phyloP scores from a whole-genome alignment of 2,329 filamentous ascomycete genomes.

The Epicoccum nigrum region DNA sequence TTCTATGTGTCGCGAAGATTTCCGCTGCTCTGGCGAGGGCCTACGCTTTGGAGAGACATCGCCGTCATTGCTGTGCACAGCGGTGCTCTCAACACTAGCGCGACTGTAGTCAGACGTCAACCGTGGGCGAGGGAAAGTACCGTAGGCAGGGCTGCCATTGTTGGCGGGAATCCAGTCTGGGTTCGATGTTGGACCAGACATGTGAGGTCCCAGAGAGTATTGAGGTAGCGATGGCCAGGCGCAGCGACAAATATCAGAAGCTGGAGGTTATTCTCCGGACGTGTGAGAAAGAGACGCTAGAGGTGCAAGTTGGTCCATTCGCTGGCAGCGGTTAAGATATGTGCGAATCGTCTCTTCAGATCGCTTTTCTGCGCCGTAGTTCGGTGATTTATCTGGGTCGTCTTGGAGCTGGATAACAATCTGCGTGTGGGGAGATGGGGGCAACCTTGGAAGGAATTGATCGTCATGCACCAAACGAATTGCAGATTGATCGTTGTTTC shows the following conservation, averaged over 20 bases:
- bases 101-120: constrained; percentile 21
- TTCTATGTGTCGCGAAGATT: constrained; percentile 38
- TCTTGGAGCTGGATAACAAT: background rate
- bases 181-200: constrained; percentile 38
- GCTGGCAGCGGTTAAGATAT: background rate
- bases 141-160: constrained; percentile 30
- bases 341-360: background rate
- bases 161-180: constrained; percentile 29
- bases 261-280: constrained; percentile 2
- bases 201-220: constrained; percentile 19
- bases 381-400: background rate
- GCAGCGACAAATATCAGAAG: background rate
- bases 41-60: constrained; percentile 31
- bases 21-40: constrained; percentile 22
- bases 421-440: constrained; percentile 3
- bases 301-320: background rate
- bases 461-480: constrained; percentile 6
- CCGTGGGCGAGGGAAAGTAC: constrained; percentile 30
- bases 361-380: background rate
- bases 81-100: constrained; percentile 28
- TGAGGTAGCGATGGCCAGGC: background rate
- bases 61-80: constrained; percentile 24
- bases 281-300: background rate
- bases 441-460: constrained; percentile 11
- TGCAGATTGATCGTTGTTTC: constrained; percentile 16